phyloP scores from a whole-genome alignment of 2,329 filamentous ascomycete genomes.

The Colletotrichum lindemuthianum region DNA sequence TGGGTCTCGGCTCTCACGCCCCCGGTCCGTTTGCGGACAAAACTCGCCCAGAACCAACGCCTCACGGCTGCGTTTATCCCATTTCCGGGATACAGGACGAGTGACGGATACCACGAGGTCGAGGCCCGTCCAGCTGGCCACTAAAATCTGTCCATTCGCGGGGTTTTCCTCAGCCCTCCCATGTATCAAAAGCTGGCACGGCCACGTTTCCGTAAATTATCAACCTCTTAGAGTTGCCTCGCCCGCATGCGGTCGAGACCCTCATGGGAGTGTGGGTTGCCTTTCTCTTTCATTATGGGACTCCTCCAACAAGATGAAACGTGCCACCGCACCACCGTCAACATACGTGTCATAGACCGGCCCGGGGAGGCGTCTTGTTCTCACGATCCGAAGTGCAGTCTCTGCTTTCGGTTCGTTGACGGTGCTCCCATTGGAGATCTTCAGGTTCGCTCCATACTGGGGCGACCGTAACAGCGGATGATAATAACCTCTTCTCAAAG shows the following conservation, averaged over 20 bases:
- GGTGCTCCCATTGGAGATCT: too few relatives aligned
- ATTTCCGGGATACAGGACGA: conserved; percentile 1
- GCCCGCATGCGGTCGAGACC: too few relatives aligned
- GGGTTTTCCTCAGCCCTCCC: too few relatives aligned
- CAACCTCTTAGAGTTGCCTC: too few relatives aligned
- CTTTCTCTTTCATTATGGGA: too few relatives aligned
- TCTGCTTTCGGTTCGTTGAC: conserved; percentile 8
- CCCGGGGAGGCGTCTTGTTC: neutral
- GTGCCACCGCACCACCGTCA: neutral
- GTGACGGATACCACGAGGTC: neutral
- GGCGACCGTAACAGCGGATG: too few relatives aligned
- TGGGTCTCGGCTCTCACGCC: conserved; percentile 6
- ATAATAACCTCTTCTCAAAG: too few relatives aligned
- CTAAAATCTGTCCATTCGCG: too few relatives aligned
- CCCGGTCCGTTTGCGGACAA: conserved; percentile 21
- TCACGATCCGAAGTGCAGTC: conserved; percentile 9
- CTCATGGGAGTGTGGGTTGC: too few relatives aligned
- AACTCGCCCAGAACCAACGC: neutral
- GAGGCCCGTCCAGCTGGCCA: neutral
- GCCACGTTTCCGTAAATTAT: too few relatives aligned
- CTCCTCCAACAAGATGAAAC: neutral
- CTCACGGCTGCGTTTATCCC: neutral
- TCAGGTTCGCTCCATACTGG: too few relatives aligned
- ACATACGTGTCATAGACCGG: conserved; percentile 7
- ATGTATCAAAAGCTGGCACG: too few relatives aligned